These are phyloP conservation scores for Beauveria caledonica DNA, from an alignment of 2,329 filamentous ascomycete genomes.

Conservation along the genomic window DNA sequence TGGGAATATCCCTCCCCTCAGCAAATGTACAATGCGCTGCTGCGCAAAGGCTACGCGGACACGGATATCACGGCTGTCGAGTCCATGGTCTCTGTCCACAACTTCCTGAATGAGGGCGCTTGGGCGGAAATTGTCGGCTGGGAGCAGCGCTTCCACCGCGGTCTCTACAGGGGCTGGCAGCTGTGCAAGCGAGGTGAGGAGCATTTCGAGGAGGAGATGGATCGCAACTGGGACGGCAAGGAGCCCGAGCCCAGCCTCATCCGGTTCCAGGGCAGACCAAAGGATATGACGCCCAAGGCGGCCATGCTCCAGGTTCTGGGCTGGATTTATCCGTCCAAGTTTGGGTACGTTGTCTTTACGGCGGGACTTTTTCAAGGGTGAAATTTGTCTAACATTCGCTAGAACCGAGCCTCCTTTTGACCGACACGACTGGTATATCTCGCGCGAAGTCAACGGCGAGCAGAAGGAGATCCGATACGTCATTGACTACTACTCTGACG, in stretches of 20 bases:
- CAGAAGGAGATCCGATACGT: conserved; percentile 81
- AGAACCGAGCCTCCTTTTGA: conserved; percentile 86
- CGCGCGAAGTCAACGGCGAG: conserved; percentile 59
- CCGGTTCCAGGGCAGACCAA: conserved; percentile 81
- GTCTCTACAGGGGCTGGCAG: conserved; percentile 63
- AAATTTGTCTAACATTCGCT: conserved; percentile 14
- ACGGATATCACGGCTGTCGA: conserved; percentile 90
- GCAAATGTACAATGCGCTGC: conserved; percentile 98
- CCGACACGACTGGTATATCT: conserved; percentile 93
- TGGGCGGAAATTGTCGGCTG: conserved; percentile 93
- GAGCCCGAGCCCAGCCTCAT: conserved; percentile 63
- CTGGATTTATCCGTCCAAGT: conserved; percentile 70
- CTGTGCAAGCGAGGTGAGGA: conserved; percentile 68
- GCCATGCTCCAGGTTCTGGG: conserved; percentile 74
- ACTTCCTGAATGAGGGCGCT: conserved; percentile 95
- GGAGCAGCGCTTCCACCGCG: conserved; percentile 77
- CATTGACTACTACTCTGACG: conserved; percentile 91
- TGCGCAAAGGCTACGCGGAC: conserved; percentile 92
- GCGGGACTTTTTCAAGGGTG: neutral
- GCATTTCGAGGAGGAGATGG: conserved; percentile 37
- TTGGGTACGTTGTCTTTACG: conserved; percentile 47
- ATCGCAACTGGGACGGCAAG: conserved; percentile 45
- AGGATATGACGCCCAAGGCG: conserved; percentile 87
- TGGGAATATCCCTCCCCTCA: conserved; percentile 99
- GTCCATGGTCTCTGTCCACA: conserved; percentile 95